Evolutionary conservation across 179 eudicot genomes (phyloP).

Genomic region (Spergularia azorica): DNA sequence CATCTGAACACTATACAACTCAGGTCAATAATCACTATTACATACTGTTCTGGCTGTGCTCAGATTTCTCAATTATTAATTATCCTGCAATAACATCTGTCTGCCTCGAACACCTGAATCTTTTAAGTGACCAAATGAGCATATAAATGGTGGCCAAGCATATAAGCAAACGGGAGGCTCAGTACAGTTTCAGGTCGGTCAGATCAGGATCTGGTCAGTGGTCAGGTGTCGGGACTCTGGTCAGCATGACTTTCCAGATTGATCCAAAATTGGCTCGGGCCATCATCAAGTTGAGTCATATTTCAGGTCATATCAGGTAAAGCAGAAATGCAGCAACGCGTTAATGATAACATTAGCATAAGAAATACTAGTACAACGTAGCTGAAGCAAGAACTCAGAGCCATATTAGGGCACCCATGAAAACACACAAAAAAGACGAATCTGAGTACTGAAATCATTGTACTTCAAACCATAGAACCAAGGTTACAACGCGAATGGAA

Average conservation of each 20-base stretch:
- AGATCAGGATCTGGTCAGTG: too few relatives aligned
- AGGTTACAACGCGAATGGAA: constrained; percentile 1
- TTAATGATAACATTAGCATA: background rate
- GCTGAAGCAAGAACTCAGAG: background rate
- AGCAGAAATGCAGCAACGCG: background rate
- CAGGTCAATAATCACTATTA: too few relatives aligned
- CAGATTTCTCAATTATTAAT: too few relatives aligned
- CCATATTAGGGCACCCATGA: background rate
- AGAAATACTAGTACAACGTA: background rate
- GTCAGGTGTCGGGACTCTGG: too few relatives aligned
- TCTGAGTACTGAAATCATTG: background rate
- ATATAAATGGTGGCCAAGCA: background rate
- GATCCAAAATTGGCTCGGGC: too few relatives aligned
- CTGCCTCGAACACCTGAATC: too few relatives aligned
- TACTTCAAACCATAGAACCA: background rate
- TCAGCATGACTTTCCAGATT: too few relatives aligned
- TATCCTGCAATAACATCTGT: too few relatives aligned
- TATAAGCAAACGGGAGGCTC: background rate
- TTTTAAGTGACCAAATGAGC: background rate
- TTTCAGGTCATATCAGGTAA: background rate
- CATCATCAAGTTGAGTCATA: too few relatives aligned
- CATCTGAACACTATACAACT: too few relatives aligned
- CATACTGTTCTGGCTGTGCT: too few relatives aligned
- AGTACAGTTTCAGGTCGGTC: too few relatives aligned
- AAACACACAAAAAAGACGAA: background rate